A percentile compares a stretch with the other conserved stretches of the same genome.
phyloP scores from a whole-genome alignment of 73 alveolate genomes.

The Blepharisma japonicum region DNA sequence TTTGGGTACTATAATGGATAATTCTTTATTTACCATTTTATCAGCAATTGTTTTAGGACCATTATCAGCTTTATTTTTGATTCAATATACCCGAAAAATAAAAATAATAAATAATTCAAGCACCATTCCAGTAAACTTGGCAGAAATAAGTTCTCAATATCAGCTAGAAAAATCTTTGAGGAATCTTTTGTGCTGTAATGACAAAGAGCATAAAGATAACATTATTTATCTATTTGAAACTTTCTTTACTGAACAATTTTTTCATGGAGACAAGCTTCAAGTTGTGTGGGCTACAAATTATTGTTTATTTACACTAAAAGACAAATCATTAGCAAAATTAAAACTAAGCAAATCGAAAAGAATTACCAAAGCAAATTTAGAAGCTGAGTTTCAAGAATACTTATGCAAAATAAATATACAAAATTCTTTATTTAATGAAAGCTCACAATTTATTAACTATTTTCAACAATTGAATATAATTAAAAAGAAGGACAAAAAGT shows the following conservation, averaged over 20 bases:
- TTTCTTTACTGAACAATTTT: background rate
- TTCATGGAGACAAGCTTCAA: background rate
- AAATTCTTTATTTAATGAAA: background rate
- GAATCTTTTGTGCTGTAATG: background rate
- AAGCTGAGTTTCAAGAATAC: background rate
- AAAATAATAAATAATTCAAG: background rate
- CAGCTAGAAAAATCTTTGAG: background rate
- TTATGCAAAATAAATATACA: background rate
- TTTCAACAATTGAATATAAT: background rate
- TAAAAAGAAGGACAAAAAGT: background rate
- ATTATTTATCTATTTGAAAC: background rate
- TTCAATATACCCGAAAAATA: background rate
- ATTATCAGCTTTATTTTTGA: background rate
- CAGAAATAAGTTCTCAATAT: background rate
- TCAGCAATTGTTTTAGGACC: background rate
- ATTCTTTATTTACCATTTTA: background rate
- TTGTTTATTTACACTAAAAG: conserved; percentile 1
- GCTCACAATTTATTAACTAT: background rate
- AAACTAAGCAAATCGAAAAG: background rate
- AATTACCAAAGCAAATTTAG: background rate
- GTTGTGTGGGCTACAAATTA: background rate
- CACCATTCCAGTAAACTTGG: background rate
- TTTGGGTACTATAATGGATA: background rate
- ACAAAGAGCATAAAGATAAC: background rate
- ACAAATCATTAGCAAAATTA: background rate